These are phyloP conservation scores for Papiliotrema laurentii DNA, from an alignment of 1,284 basidiomycete species.

Conservation along the genomic window DNA sequence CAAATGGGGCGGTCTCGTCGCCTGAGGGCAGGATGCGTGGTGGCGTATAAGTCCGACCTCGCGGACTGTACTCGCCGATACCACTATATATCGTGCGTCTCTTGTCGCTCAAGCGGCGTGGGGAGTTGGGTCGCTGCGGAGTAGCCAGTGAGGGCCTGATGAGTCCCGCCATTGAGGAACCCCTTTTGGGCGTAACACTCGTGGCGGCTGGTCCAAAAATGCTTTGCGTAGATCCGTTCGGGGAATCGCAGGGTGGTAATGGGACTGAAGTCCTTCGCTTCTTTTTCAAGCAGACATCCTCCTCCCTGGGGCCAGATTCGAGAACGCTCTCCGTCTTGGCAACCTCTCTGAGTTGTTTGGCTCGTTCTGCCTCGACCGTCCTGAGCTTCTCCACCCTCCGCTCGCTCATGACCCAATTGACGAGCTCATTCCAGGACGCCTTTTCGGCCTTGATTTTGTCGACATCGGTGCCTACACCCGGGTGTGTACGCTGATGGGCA, in stretches of 20 bases:
- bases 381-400: slow-evolving; percentile 40
- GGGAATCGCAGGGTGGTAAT: slow-evolving; percentile 2
- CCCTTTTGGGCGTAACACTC: slow-evolving; percentile 1
- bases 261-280: slow-evolving; percentile 8
- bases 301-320: neutral
- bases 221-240: neutral
- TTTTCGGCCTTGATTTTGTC: slow-evolving; percentile 29
- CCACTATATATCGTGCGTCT: slow-evolving; percentile 24
- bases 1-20: slow-evolving; percentile 36
- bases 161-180: slow-evolving; percentile 15
- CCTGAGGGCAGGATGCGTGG: slow-evolving; percentile 38
- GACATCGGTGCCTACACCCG: slow-evolving; percentile 24
- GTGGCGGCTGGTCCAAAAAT: slow-evolving; percentile 6
- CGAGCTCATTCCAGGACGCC: slow-evolving; percentile 38
- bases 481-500: slow-evolving; percentile 35
- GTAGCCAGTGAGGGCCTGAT: slow-evolving; percentile 36
- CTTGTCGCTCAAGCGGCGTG: slow-evolving; percentile 28
- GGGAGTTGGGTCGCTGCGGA: slow-evolving; percentile 30
- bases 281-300: slow-evolving; percentile 4
- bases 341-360: slow-evolving; percentile 25
- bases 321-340: slow-evolving; percentile 6
- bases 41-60: slow-evolving; percentile 33
- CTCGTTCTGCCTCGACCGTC: slow-evolving; percentile 32
- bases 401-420: slow-evolving; percentile 46
- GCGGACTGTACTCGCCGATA: slow-evolving; percentile 33